Conservation (phyloP, 139 green algal genomes). For the Chlorella sp. region DNA sequence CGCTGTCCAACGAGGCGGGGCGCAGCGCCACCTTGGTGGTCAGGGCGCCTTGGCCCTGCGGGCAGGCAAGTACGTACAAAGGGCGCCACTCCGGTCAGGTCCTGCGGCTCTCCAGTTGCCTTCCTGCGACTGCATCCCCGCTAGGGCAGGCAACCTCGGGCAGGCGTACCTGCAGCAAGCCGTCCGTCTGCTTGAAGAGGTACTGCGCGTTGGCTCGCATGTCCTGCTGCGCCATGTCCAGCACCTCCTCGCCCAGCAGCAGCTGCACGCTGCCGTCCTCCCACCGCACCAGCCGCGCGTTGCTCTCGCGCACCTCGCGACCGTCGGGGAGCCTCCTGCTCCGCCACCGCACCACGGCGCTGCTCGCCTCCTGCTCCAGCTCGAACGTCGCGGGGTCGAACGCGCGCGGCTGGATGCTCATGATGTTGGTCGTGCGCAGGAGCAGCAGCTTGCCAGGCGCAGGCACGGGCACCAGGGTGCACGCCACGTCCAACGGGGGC, state of each 20-base stretch:
- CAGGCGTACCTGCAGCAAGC: too few species aligned
- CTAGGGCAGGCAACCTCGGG: too few species aligned
- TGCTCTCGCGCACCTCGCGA: constrained; percentile 49
- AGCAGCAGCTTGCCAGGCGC: constrained; percentile 20
- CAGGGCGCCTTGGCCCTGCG: constrained; percentile 66
- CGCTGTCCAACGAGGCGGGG: constrained; percentile 53
- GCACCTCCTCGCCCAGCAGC: constrained; percentile 66
- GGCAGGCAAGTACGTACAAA: neutral
- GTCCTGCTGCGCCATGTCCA: constrained; percentile 59
- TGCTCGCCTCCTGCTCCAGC: constrained; percentile 25
- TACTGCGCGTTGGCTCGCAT: constrained; percentile 48
- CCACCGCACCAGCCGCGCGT: constrained; percentile 74
- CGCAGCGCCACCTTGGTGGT: constrained; percentile 51
- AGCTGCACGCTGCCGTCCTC: constrained; percentile 66
- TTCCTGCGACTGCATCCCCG: too few species aligned
- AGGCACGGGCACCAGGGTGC: constrained; percentile 26
- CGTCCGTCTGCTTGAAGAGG: constrained; percentile 31
- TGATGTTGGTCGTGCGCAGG: constrained; percentile 55
- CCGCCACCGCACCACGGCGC: constrained; percentile 37
- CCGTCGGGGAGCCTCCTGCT: constrained; percentile 17
- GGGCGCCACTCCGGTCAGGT: neutral
- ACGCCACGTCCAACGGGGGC: constrained; percentile 28
- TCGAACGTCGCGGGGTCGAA: constrained; percentile 59
- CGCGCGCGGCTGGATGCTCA: constrained; percentile 51
- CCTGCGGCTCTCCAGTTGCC: neutral